Evolutionary conservation across 2,329 filamentous ascomycete species (phyloP), one percentile per base, ranked within the genome.

Genomic region (Trichophaea hybrida): DNA sequence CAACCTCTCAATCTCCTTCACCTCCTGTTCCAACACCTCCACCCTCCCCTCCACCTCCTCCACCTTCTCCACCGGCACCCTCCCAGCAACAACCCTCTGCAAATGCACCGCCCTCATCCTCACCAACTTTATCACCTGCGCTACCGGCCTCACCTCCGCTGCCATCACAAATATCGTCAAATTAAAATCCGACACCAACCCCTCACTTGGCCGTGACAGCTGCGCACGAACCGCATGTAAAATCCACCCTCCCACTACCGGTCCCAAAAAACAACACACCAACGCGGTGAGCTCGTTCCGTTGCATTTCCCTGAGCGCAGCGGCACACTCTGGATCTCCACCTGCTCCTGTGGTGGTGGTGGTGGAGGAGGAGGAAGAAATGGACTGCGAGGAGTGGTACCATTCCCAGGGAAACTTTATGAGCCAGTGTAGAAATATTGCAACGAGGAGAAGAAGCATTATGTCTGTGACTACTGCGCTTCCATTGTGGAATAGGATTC

Each of bases 391-490:
- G 8, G 75, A 72, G 59, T 75, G 73, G 62, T 79, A 79, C 77
- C 77, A 79, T 58, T 78, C 74, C 90, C 91, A 97, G 67, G 91
- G 91, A 66, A 93, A 77, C 59, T 88, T 84, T 48, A 96, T 85
- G 53, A 87, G 90, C 88, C 89, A 96, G 70, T 95, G 90, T 63
- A 97, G 75, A 69, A 96, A 94, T 49, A 96, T 79, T 4, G 85
- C 87, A 1, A 87, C 86, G 62, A 97, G 73, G 2, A 80, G 82
- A 35, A 97, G 74, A 37, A 97, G 76, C 67, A 93, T 84, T 33
- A 94, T 73, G 72, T 97, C 91, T 0, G 89, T 95, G 58, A 90
- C 81, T 62, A 96, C 78, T 0, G 84, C 80, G 67, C 84, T 85
- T 10, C 91, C 91, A 73, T 94, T 86, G 62, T 86, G 80, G 70